A percentile compares a stretch with the other conserved stretches of the same genome.
These are phyloP conservation scores for Nematodospora valgi DNA, from an alignment of 805 yeast genomes.

Conservation along the genomic window DNA sequence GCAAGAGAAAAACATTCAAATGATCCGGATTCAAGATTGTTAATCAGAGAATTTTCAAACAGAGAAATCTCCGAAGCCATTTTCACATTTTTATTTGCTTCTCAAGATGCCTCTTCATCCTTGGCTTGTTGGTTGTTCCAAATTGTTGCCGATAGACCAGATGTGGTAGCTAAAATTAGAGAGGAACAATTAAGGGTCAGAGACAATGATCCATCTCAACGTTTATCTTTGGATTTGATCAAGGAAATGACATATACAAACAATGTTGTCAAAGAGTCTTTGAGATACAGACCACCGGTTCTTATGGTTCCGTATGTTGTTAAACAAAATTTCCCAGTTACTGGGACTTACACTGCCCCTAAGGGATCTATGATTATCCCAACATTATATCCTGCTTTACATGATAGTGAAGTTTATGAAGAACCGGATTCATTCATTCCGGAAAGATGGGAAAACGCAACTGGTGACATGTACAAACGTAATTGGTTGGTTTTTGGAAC, in stretches of 20 bases:
- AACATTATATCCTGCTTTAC: conserved; percentile 90
- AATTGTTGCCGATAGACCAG: conserved; percentile 93
- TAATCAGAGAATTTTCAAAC: conserved; percentile 80
- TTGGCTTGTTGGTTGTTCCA: conserved; percentile 98
- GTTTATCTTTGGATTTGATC: conserved; percentile 67
- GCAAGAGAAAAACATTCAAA: conserved; percentile 52
- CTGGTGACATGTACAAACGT: conserved; percentile 71
- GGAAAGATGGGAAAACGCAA: conserved; percentile 91
- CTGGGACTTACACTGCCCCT: conserved; percentile 84
- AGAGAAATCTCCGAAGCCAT: conserved; percentile 94
- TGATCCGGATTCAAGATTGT: conserved; percentile 52
- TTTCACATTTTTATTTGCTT: conserved; percentile 94
- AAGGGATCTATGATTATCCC: conserved; percentile 98
- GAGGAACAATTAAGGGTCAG: conserved; percentile 88
- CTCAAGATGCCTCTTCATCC: conserved; percentile 97
- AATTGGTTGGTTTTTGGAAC: conserved; percentile 98
- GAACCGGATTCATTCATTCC: conserved; percentile 94
- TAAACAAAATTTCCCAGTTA: conserved; percentile 80
- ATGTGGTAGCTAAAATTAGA: conserved; percentile 78
- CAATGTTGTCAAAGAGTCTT: conserved; percentile 87
- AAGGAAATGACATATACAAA: conserved; percentile 85
- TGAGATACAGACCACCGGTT: conserved; percentile 96
- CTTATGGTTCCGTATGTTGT: conserved; percentile 96
- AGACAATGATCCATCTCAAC: conserved; percentile 63
- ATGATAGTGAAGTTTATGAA: conserved; percentile 95